Base-by-base conservation (phyloP, 306 rosid species). In the Medicago ruthenica region DNA sequence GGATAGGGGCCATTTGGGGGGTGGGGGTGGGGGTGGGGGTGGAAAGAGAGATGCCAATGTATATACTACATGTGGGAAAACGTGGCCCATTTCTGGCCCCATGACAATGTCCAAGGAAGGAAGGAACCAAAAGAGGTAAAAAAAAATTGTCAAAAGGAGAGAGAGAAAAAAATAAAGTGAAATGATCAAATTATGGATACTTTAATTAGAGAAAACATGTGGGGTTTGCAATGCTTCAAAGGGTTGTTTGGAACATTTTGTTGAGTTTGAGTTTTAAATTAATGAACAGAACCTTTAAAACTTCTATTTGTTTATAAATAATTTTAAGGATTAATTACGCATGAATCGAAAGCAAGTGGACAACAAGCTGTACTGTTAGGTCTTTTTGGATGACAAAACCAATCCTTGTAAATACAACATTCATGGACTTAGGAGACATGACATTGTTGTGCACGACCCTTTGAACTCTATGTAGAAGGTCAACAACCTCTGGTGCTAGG, bases 141-240 rank as follows among this genome's bases (percentile, higher is more conserved):
- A 65, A 40, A 9, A 24, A 18, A 53, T 53, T 53, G 21, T 34
- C 63, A 20, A 34, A 47, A 50, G 10, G 17, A 47, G 27, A 66
- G 13, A 68, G 50, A 3, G 11, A 59, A 7, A 40, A n/a, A 50
- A 76, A 16, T 45, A 4, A 36, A 59, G 18, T 34, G 15, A 63
- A 54, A 76, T 37, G 36, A 20, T 42, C 6, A 15, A n/a, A 16
- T 11, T 21, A 42, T 50, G 31, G 76, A 8, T 21, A 24, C 48
- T 70, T 48, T 16, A 75, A 75, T 75, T 62, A 17, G 75, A 75
- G 72, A 54, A 64, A 61, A 61, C 81, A 64, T 79, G 83, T 79
- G 75, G 82, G 84, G 80, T 72, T 76, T 76, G 58, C 24, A 34
- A 57, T 83, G 63, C 60, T 50, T 10, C 27, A 7, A 21, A 76